A percentile compares a stretch with the other conserved stretches of the same genome.
Conservation (phyloP, 2,329 filamentous ascomycete species). For the Cladosporium sp. region DNA sequence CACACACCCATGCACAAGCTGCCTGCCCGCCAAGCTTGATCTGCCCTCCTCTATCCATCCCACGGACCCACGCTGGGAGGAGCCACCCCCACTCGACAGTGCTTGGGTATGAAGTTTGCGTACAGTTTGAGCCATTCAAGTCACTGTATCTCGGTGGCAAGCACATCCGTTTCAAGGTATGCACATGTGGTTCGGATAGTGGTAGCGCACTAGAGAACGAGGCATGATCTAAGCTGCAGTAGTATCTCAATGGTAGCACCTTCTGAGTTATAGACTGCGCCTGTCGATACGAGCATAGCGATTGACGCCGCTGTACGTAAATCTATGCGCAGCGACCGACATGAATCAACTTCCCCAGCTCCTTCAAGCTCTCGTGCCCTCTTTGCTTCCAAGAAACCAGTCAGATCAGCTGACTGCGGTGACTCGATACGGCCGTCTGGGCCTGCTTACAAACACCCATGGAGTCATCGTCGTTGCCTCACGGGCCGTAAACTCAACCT, state of each 20-base stretch:
- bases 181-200: not conserved
- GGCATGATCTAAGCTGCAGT: not conserved
- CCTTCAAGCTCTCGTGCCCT: not conserved
- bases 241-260: not conserved
- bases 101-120: not conserved
- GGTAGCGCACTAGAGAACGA: not conserved
- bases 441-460: conserved; percentile 16
- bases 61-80: not conserved
- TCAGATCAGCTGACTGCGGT: conserved; percentile 17
- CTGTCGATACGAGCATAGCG: not conserved
- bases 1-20: not conserved
- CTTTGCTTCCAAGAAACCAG: conserved; percentile 12
- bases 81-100: not conserved
- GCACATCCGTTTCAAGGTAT: not conserved
- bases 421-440: conserved; percentile 11
- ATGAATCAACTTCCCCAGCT: not conserved
- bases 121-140: not conserved
- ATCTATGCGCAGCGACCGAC: not conserved
- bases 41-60: conserved; percentile 1
- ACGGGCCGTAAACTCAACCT: conserved; percentile 21
- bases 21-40: conserved; percentile 9
- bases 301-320: not conserved
- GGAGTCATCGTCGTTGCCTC: conserved; percentile 19
- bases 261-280: not conserved
- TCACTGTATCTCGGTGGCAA: not conserved